A percentile compares a stretch with the other conserved stretches of the same genome.
Evolutionary conservation across 1,139 yeast genomes (phyloP).

Genomic region (Saccharomyces uvarum): DNA sequence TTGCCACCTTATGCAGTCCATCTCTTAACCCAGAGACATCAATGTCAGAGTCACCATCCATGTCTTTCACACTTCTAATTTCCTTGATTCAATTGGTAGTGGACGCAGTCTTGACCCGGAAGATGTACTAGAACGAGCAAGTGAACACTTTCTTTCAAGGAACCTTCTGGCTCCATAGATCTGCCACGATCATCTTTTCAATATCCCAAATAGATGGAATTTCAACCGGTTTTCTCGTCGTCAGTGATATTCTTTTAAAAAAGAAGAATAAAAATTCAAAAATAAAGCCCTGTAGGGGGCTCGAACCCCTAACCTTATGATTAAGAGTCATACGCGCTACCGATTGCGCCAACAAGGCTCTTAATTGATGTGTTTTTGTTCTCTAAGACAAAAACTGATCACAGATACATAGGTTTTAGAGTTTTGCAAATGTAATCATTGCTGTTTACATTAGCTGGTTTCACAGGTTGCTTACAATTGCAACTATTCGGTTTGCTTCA

Average conservation of each 20-base stretch:
- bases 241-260: background rate
- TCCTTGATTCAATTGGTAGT: background rate
- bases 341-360: constrained; percentile 42
- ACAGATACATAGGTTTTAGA: too few species aligned
- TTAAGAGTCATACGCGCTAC: constrained; percentile 43
- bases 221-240: background rate
- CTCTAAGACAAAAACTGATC: background rate
- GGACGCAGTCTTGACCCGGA: background rate
- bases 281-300: constrained; percentile 39
- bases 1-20: background rate
- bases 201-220: background rate
- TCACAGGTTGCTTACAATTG: too few species aligned
- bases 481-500: too few species aligned
- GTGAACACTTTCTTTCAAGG: background rate
- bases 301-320: constrained; percentile 41
- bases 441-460: too few species aligned
- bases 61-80: background rate
- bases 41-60: background rate
- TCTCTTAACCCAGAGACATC: constrained; percentile 1
- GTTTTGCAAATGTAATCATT: too few species aligned
- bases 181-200: background rate
- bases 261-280: constrained; percentile 7
- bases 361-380: background rate
- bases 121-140: background rate
- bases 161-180: background rate